Evolutionary conservation across 2,329 filamentous ascomycete species (phyloP).

Genomic region (Fusarium sp.): DNA sequence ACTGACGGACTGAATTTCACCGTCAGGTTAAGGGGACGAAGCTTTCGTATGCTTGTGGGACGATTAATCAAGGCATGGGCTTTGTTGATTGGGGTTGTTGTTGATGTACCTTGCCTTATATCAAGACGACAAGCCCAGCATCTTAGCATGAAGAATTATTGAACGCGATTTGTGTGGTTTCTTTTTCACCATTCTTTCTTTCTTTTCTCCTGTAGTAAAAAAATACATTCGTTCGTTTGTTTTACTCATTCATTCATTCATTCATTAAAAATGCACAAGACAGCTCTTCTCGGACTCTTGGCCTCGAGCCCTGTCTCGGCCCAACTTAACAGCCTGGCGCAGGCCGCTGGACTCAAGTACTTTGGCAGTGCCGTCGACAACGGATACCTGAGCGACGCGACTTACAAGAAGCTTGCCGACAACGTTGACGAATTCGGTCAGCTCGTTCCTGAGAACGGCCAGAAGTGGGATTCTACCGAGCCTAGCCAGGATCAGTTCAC

Average conservation of each 20-base stretch:
- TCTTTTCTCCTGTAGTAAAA: slow-evolving; percentile 10
- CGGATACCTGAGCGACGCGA: slow-evolving; percentile 64
- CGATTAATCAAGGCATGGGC: slow-evolving; percentile 8
- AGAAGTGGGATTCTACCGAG: slow-evolving; percentile 76
- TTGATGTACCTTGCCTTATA: slow-evolving; percentile 24
- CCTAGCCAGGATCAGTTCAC: slow-evolving; percentile 69
- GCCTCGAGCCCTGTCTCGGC: slow-evolving; percentile 48
- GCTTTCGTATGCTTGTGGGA: slow-evolving; percentile 19
- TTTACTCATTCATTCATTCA: slow-evolving; percentile 3
- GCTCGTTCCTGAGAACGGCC: slow-evolving; percentile 74
- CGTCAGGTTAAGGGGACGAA: slow-evolving; percentile 29
- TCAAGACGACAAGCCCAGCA: slow-evolving; percentile 14
- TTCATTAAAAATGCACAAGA: slow-evolving; percentile 42
- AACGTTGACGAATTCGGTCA: slow-evolving; percentile 73
- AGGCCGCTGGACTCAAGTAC: slow-evolving; percentile 70
- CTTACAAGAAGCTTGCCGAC: slow-evolving; percentile 70
- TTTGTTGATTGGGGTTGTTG: slow-evolving; percentile 10
- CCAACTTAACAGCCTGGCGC: slow-evolving; percentile 67
- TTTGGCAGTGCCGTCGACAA: slow-evolving; percentile 78
- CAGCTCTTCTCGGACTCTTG: slow-evolving; percentile 45
- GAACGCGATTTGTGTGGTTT: slow-evolving; percentile 21
- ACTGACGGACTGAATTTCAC: slow-evolving; percentile 46
- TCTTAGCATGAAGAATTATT: slow-evolving; percentile 4
- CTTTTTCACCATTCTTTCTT: slow-evolving; percentile 24
- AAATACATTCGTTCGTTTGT: slow-evolving; percentile 26